phyloP scores from a whole-genome alignment of 495 filamentous ascomycete genomes.

The Astrocystis sublimbata region DNA sequence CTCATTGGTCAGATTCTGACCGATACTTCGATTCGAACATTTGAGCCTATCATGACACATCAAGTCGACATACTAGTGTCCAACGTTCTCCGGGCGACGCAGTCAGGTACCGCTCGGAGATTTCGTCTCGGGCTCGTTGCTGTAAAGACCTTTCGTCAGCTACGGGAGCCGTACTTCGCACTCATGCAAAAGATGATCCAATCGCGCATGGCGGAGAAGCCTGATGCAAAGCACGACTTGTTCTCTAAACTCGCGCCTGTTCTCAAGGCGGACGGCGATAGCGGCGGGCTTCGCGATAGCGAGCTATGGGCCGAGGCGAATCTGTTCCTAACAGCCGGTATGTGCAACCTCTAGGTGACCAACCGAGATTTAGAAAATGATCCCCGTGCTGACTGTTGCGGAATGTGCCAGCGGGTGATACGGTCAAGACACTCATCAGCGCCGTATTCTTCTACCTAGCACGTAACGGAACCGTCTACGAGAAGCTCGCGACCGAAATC shows the following conservation, averaged over 20 bases:
- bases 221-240: slow-evolving; percentile 21
- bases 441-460: slow-evolving; percentile 17
- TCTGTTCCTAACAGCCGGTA: slow-evolving; percentile 20
- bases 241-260: slow-evolving; percentile 39
- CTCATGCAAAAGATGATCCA: slow-evolving; percentile 8
- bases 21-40: slow-evolving; percentile 11
- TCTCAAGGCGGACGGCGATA: slow-evolving; percentile 28
- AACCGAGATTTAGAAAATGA: neutral
- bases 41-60: slow-evolving; percentile 15
- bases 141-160: neutral
- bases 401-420: slow-evolving; percentile 6
- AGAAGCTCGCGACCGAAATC: slow-evolving; percentile 44
- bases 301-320: slow-evolving; percentile 24
- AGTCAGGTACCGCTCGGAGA: slow-evolving; percentile 6
- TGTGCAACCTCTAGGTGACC: neutral
- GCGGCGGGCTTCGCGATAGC: neutral
- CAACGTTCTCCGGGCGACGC: slow-evolving; percentile 30
- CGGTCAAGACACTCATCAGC: neutral
- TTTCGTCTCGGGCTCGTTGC: neutral
- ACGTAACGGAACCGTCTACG: slow-evolving; percentile 39
- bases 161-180: neutral
- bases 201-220: slow-evolving; percentile 16
- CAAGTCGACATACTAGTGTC: slow-evolving; percentile 12
- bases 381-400: neutral
- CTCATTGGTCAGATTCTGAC: slow-evolving; percentile 13